These are phyloP conservation scores for Pisolithus albus DNA, from an alignment of 768 basidiomycete species.

Conservation along the genomic window DNA sequence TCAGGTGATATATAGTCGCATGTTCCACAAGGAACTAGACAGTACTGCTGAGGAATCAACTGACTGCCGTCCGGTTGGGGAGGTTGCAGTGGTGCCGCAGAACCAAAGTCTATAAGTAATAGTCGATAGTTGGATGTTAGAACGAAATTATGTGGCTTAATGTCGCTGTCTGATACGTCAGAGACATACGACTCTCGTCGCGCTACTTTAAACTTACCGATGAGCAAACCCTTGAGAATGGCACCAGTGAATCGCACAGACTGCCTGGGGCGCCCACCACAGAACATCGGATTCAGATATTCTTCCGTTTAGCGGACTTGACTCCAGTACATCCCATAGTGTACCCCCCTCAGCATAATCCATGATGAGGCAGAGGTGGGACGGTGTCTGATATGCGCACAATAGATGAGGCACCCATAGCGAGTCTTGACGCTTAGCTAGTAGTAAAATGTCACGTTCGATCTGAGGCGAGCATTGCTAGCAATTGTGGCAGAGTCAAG, in stretches of 20 bases:
- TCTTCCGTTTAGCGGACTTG: constrained; percentile 54
- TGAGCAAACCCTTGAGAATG: constrained; percentile 86
- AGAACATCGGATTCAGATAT: constrained; percentile 61
- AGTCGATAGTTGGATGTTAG: constrained; percentile 59
- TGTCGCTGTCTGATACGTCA: constrained; percentile 49
- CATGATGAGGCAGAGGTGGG: constrained; percentile 75
- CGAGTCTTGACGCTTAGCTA: constrained; percentile 45
- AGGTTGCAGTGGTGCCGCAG: constrained; percentile 70
- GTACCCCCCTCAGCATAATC: constrained; percentile 82
- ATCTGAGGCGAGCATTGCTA: constrained; percentile 83
- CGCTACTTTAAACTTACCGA: constrained; percentile 44
- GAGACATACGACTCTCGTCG: not conserved
- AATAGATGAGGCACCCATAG: constrained; percentile 74
- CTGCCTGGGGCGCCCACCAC: constrained; percentile 85
- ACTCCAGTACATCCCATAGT: constrained; percentile 82
- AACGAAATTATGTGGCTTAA: constrained; percentile 97
- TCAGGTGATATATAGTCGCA: constrained; percentile 97
- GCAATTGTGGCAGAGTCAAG: constrained; percentile 2
- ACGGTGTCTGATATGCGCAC: constrained; percentile 78
- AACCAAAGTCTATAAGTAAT: constrained; percentile 92
- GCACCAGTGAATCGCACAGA: constrained; percentile 86
- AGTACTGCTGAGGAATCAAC: constrained; percentile 53
- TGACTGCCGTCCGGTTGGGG: constrained; percentile 50
- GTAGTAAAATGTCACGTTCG: constrained; percentile 74
- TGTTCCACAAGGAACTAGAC: constrained; percentile 81